These are phyloP conservation scores for Chlorella sp. DNA, from an alignment of 139 green algal genomes.

Conservation along the genomic window DNA sequence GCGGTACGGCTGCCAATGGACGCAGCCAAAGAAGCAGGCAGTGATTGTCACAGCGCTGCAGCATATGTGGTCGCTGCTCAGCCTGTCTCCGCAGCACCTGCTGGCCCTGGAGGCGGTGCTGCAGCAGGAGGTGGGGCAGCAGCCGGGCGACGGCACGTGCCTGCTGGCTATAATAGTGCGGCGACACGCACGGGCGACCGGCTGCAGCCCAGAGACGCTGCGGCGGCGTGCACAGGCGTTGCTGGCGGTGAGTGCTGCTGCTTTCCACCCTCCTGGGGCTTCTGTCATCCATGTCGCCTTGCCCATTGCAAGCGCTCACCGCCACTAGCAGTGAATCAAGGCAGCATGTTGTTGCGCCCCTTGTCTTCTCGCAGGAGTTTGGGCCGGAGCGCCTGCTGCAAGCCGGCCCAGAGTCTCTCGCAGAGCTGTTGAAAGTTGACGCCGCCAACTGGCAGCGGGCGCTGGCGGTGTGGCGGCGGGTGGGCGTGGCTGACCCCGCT, in stretches of 20 bases:
- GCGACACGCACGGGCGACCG: no score
- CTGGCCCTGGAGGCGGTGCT: background rate
- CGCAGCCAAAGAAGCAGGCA: background rate
- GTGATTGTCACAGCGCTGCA: background rate
- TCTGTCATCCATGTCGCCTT: no score
- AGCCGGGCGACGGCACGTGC: background rate
- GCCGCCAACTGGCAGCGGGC: background rate
- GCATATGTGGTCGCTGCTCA: background rate
- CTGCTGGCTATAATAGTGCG: background rate
- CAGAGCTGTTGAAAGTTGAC: background rate
- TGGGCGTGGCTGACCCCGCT: background rate
- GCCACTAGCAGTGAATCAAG: no score
- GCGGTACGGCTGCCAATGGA: background rate
- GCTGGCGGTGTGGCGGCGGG: background rate
- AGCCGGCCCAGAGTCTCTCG: no score
- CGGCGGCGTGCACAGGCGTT: background rate
- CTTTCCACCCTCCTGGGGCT: no score
- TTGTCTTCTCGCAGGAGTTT: background rate
- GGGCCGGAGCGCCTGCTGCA: background rate
- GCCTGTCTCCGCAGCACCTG: background rate
- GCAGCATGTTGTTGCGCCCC: no score
- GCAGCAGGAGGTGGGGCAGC: slow-evolving; percentile 12
- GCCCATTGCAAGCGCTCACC: no score
- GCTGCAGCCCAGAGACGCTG: background rate
- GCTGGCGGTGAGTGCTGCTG: background rate